Percentiles rank a stretch among this genome's conserved stretches.
Evolutionary conservation across 2,329 filamentous ascomycete species (phyloP).

Genomic region (Pseudogymnoascus sp.): DNA sequence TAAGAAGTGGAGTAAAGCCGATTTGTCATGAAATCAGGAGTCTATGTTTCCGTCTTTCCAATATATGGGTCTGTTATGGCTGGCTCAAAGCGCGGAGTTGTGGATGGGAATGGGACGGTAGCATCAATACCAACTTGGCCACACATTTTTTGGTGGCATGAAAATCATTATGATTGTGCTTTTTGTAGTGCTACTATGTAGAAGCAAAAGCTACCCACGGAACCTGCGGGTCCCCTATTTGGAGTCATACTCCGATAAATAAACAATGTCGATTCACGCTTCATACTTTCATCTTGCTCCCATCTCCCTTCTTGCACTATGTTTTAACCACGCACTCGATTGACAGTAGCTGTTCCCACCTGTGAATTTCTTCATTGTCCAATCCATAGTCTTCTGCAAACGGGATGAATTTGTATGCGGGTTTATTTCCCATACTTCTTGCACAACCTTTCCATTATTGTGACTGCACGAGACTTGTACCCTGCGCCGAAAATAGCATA

Average conservation of each 20-base stretch:
- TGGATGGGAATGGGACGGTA: not conserved
- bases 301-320: not conserved
- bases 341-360: not conserved
- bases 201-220: not conserved
- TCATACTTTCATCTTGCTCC: not conserved
- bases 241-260: not conserved
- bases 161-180: not conserved
- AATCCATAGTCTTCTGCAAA: not conserved
- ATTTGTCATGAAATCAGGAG: not conserved
- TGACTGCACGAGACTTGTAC: slow-evolving; percentile 67
- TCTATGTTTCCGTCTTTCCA: not conserved
- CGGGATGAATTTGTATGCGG: not conserved
- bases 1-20: slow-evolving; percentile 1
- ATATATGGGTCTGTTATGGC: not conserved
- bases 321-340: not conserved
- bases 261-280: not conserved
- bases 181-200: not conserved
- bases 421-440: slow-evolving; percentile 56
- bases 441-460: slow-evolving; percentile 68
- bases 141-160: not conserved
- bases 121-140: not conserved
- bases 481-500: slow-evolving; percentile 62
- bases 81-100: slow-evolving; percentile 3
- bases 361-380: not conserved
- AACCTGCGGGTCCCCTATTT: not conserved